Base-by-base conservation (phyloP, 495 filamentous ascomycete species). In the Letharia lupina region DNA sequence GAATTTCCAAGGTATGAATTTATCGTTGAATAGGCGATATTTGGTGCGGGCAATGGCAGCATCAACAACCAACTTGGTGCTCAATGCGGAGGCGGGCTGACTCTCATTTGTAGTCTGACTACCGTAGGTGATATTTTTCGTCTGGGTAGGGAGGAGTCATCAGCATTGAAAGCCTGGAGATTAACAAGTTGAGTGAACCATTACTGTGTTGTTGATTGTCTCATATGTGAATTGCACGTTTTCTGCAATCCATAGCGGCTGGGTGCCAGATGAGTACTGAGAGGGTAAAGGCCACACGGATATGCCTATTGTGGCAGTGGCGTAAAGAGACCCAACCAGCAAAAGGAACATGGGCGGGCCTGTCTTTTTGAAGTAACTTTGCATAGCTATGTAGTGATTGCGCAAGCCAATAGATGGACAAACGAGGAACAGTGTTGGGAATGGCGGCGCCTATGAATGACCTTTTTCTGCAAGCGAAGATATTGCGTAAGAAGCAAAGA, bases 1-100 rank as follows among this genome's bases (percentile, higher is more conserved):
- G 64, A 93, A 84, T 77, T 86, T 90, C 90, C 90, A 93, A 4
- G 90, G 90, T 18, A 89, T 80, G 58, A 90, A 85, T 66, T 45
- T 37, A 28, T 69, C 67, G 13, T 62, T 65, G 35, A 60, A 58
- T 13, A 69, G 67, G 7, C 50, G 20, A 28, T 61, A 13, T 28
- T 39, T 16, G 28, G 67, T 61, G 48, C 59, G 63, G 31, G 41
- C 15, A 16, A 69, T 56, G 16, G 67, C 67, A 37, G 45, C 59
- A 18, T 69, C 16, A 31, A 69, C 11, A 15, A 64, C 44, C 15
- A 13, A 33, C 18, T 41, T 33, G 62, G 50, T 58, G 6, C 42
- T 54, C 18, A 37, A 33, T 4, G 23, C 13, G 8, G 23, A 15
- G 10, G 5, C 4, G 15, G 28, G 11, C 9, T 50, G 47, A 23